phyloP scores from a whole-genome alignment of 2,329 filamentous ascomycete species.

The Ceratocystis smalleyi region DNA sequence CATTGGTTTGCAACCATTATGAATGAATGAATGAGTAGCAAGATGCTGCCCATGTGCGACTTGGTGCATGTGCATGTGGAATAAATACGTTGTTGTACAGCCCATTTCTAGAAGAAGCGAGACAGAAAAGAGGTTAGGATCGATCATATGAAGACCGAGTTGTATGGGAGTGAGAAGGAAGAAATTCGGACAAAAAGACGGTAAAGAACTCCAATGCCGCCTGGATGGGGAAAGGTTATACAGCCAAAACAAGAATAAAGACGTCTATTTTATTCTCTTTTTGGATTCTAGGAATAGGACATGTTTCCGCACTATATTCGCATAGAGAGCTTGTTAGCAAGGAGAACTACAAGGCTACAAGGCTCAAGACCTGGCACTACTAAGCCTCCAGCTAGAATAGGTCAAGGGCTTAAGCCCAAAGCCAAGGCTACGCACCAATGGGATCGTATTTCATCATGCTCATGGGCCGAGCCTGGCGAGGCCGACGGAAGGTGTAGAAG shows the following conservation, averaged over 20 bases:
- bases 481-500: constrained; percentile 81
- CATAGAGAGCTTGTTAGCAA: constrained; percentile 8
- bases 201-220: neutral
- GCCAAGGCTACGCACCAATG: constrained; percentile 47
- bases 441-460: constrained; percentile 99
- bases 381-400: neutral
- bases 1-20: neutral
- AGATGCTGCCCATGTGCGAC: neutral
- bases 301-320: constrained; percentile 63
- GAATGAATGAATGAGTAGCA: neutral
- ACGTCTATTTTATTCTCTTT: constrained; percentile 46
- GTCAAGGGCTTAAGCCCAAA: neutral
- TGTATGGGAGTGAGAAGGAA: constrained; percentile 18
- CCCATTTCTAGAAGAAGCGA: neutral
- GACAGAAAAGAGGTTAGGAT: neutral
- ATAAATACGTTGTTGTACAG: constrained; percentile 5
- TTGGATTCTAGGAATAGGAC: constrained; percentile 93
- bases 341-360: neutral
- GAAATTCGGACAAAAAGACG: constrained; percentile 2
- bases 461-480: constrained; percentile 64
- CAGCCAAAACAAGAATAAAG: constrained; percentile 5
- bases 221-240: neutral
- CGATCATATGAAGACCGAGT: neutral
- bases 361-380: too few species aligned
- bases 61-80: neutral